Conservation (phyloP, 768 basidiomycete genomes). For the Trametes sanguinea region DNA sequence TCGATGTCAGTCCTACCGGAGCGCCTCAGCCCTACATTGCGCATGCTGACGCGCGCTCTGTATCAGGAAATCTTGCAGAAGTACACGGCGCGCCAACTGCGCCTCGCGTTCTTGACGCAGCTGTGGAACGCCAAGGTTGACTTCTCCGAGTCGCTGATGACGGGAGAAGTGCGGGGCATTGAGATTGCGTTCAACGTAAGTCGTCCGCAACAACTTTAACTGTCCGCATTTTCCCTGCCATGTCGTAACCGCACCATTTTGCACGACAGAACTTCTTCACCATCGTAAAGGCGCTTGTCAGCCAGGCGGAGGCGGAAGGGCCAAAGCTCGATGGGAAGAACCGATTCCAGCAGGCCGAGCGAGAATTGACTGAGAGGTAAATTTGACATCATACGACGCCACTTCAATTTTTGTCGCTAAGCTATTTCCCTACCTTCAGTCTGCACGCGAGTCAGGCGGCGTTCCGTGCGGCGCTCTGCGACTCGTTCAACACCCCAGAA, state of each 20-base stretch:
- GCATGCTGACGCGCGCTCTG: conserved; percentile 11
- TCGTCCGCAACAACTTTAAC: conserved; percentile 8
- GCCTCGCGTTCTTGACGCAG: conserved; percentile 88
- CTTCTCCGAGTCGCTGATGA: conserved; percentile 89
- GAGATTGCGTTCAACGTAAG: conserved; percentile 86
- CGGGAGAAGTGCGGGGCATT: conserved; percentile 81
- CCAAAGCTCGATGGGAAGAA: conserved; percentile 60
- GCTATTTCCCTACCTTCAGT: conserved; percentile 40
- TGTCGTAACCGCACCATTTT: background rate
- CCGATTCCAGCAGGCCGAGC: conserved; percentile 67
- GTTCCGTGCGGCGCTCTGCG: conserved; percentile 87
- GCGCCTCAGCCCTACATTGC: background rate
- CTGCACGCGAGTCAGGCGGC: conserved; percentile 70
- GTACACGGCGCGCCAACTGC: conserved; percentile 84
- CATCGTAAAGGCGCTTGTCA: conserved; percentile 77
- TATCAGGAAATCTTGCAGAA: conserved; percentile 80
- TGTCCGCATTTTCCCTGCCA: conserved; percentile 1
- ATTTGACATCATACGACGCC: conserved; percentile 16
- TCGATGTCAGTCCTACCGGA: conserved; percentile 60
- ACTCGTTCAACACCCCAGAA: conserved; percentile 94
- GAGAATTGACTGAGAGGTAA: conserved; percentile 66
- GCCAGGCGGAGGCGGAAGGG: conserved; percentile 52
- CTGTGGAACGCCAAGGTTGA: conserved; percentile 93
- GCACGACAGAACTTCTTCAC: conserved; percentile 87
- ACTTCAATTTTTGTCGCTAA: background rate